These are phyloP conservation scores for Apiospora koreana DNA, from an alignment of 2,329 filamentous ascomycete genomes.

Conservation along the genomic window DNA sequence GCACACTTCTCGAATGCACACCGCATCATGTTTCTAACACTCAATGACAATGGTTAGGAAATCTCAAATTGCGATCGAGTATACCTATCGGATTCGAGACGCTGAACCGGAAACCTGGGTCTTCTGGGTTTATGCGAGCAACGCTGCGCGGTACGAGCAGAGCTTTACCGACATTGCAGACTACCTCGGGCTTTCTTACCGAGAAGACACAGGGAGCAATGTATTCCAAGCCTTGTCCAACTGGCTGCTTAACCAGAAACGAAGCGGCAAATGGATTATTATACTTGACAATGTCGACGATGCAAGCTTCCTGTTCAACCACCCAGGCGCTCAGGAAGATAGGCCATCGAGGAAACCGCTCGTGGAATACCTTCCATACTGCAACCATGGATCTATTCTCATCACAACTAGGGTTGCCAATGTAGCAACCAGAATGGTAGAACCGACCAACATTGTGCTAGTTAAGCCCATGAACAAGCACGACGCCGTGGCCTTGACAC, in stretches of 20 bases:
- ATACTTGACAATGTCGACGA: slow-evolving; percentile 41
- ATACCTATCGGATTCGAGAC: slow-evolving; percentile 15
- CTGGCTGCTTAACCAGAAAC: slow-evolving; percentile 34
- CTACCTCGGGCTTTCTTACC: slow-evolving; percentile 25
- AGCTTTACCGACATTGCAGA: slow-evolving; percentile 35
- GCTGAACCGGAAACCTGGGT: slow-evolving; percentile 21
- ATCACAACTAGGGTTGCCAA: too few species aligned
- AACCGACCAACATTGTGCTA: too few species aligned
- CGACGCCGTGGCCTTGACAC: slow-evolving; percentile 31
- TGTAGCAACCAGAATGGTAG: too few species aligned
- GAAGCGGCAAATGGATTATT: slow-evolving; percentile 34
- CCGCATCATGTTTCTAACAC: too few species aligned
- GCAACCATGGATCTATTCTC: too few species aligned
- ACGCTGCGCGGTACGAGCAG: slow-evolving; percentile 20
- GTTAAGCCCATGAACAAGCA: slow-evolving; percentile 29
- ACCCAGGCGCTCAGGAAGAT: background rate
- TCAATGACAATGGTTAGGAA: too few species aligned
- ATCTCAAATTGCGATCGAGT: slow-evolving; percentile 18
- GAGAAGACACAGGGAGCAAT: slow-evolving; percentile 27
- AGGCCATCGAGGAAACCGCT: too few species aligned
- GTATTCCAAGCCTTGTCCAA: slow-evolving; percentile 26
- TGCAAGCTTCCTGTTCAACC: background rate
- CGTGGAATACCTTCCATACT: too few species aligned
- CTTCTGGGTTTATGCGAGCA: slow-evolving; percentile 36
- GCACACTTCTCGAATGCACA: too few species aligned